Conservation (phyloP, 1,139 yeast genomes). For the Kodamaea suecica region DNA sequence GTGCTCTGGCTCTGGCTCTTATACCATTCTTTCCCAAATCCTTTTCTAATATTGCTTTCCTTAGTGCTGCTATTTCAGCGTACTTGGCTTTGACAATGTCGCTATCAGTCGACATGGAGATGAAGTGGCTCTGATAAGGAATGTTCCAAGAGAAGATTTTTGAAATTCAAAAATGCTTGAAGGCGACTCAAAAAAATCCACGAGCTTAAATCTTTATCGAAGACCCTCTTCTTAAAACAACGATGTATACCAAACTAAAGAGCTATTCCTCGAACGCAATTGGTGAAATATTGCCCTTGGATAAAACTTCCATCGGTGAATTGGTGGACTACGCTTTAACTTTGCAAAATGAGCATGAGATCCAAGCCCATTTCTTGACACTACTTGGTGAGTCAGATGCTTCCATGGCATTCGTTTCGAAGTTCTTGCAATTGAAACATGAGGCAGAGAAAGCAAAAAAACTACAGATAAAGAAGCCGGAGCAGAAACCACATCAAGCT, state of each 20-base stretch:
- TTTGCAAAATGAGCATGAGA: conserved; percentile 39
- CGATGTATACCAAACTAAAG: conserved; percentile 20
- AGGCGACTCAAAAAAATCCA: neutral
- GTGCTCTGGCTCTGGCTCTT: too few species aligned
- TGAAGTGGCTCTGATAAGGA: neutral
- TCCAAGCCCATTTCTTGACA: conserved; percentile 48
- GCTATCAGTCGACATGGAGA: conserved; percentile 9
- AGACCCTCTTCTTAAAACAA: too few species aligned
- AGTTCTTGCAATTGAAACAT: conserved; percentile 24
- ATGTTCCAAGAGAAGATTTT: neutral
- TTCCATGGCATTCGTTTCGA: conserved; percentile 37
- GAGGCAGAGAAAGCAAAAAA: conserved; percentile 18
- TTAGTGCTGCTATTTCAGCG: conserved; percentile 34
- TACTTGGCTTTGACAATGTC: conserved; percentile 26
- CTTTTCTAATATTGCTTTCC: conserved; percentile 26
- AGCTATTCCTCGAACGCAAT: conserved; percentile 33
- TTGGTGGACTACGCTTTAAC: conserved; percentile 48
- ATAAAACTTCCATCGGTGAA: conserved; percentile 23
- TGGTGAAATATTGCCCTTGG: conserved; percentile 46
- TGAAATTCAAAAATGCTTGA: neutral
- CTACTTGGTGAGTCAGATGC: conserved; percentile 53
- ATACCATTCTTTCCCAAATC: conserved; percentile 3
- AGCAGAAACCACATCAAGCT: conserved; percentile 12
- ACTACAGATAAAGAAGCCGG: conserved; percentile 2
- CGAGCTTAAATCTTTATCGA: too few species aligned